Evolutionary conservation across 2,329 filamentous ascomycete species (phyloP), one percentile per base, ranked within the genome.

Genomic region (Penicillium paneum): DNA sequence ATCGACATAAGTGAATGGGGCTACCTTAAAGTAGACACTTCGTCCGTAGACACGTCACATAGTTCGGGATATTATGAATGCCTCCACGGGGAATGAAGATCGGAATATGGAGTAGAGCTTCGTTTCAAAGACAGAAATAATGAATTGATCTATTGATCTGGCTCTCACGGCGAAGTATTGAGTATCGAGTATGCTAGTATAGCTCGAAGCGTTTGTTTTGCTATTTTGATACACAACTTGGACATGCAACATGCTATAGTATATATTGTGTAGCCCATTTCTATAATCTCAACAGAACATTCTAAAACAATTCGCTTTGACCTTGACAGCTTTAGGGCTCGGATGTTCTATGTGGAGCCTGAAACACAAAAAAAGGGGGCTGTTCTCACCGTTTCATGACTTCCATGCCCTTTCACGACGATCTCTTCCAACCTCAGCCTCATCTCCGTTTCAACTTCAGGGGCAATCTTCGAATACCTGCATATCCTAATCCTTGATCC

Each of bases 351-450:
- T 34, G 43, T 49, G 45, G 48, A 58, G 53, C 21, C 44, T 62
- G 59, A 62, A 63, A 64, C 57, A 44, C 21, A 19, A 12, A 35
- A 29, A 45, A 52, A 57, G 50, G 50, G 61, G 59, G 61, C 38
- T 21, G 3, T 49, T 48, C 19, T 48, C 19, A 24, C 40, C 40
- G 60, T 63, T 62, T 63, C 62, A 62, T 54, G 5, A 32, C 19
- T 24, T 44, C 17, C n/a, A 28, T n/a, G 24, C 12, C 28, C 7
- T 60, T 60, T 61, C 56, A 58, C 55, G 60, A 43, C 62, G 60
- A 64, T 64, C 63, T 64, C 60, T 63, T 59, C 61, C 61, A 50
- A 55, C 42, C 61, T 59, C 59, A 63, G 57, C 56, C 57, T 63
- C 61, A 54, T 54, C 59, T 62, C 52, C 59, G 60, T 53, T 48